Conservation (phyloP, 176 grass and related monocot genomes). For the Juncus effusus region DNA sequence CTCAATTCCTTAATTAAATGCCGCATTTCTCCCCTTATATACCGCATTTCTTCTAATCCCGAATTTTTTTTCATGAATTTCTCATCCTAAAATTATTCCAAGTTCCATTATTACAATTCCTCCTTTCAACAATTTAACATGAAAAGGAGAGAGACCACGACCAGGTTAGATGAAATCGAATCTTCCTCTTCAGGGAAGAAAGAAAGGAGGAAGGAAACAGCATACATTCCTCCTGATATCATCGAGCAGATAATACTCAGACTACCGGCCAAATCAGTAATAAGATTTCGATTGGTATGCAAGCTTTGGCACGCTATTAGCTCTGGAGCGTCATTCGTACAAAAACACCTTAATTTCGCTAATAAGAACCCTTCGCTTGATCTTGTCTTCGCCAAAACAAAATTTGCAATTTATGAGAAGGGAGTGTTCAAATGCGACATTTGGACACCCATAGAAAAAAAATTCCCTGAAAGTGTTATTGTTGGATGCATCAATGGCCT, state of each 20-base stretch:
- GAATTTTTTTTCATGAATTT: no score
- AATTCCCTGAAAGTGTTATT: not conserved
- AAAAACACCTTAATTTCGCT: not conserved
- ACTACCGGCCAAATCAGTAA: not conserved
- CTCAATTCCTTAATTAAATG: no score
- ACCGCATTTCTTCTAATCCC: no score
- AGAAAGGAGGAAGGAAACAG: no score
- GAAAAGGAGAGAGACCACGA: no score
- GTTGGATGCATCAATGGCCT: constrained; percentile 6
- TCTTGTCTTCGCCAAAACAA: not conserved
- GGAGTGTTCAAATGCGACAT: not conserved
- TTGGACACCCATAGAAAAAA: not conserved
- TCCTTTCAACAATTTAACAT: no score
- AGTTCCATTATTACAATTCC: no score
- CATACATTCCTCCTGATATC: not conserved
- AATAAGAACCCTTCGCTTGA: not conserved
- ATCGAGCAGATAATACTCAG: not conserved
- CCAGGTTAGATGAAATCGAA: no score
- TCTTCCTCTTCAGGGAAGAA: no score
- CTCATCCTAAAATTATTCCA: no score
- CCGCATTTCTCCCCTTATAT: no score
- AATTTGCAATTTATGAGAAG: not conserved
- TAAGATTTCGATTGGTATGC: constrained; percentile 2
- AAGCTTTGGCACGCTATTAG: not conserved
- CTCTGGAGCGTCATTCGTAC: not conserved